Conservation (phyloP, 352 stramenopile genomes). For the Pythium pyrilobum region DNA sequence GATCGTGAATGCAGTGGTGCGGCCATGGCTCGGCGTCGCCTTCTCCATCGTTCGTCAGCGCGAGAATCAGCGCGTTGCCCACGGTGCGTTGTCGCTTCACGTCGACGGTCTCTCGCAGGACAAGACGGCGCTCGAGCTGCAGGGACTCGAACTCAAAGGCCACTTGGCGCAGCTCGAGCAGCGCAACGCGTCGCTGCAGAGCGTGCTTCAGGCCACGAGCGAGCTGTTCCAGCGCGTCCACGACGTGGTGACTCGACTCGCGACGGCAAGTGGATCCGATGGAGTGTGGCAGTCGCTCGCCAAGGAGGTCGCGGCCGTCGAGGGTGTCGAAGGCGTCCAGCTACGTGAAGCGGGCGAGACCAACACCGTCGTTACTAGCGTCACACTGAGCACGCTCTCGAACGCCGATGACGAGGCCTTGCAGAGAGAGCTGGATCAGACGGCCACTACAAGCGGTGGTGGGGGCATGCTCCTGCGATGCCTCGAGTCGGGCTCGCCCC, state of each 20-base stretch:
- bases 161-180: neutral
- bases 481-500: neutral
- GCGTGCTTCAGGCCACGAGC: neutral
- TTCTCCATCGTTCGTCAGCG: neutral
- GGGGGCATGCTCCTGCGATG: neutral
- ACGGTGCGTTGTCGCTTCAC: neutral
- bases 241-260: neutral
- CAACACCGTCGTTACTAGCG: neutral
- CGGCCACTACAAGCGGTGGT: neutral
- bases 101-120: neutral
- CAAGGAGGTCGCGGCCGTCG: neutral
- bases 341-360: neutral
- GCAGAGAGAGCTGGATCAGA: neutral
- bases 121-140: neutral
- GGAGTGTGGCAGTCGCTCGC: slow-evolving; percentile 2
- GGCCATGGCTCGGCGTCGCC: neutral
- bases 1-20: slow-evolving; percentile 1
- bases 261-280: neutral
- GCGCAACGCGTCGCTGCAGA: neutral
- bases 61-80: neutral
- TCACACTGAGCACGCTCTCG: slow-evolving; percentile 1
- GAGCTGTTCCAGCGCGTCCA: neutral
- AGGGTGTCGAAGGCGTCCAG: neutral
- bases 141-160: slow-evolving; percentile 2
- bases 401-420: slow-evolving; percentile 2